Evolutionary conservation across 2,329 filamentous ascomycete genomes (phyloP).

Genomic region (Botrytis deweyae): DNA sequence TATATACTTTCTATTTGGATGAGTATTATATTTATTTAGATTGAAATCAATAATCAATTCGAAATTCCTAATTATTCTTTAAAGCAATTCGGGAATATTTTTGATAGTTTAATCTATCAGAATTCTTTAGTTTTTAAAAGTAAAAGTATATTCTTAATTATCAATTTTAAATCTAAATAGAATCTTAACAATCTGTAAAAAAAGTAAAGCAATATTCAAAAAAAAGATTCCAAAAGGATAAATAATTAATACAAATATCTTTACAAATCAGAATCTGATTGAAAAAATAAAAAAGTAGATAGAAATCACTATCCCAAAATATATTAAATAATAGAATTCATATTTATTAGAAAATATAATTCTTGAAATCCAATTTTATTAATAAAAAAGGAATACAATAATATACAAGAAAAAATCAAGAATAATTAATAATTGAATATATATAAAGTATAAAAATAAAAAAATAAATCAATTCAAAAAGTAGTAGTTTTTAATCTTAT

Average conservation of each 20-base stretch:
- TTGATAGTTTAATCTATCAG: too few relatives aligned
- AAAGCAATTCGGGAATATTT: too few relatives aligned
- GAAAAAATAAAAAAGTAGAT: accelerated
- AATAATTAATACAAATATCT: accelerated
- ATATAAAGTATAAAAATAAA: too few relatives aligned
- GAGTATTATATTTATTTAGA: accelerated
- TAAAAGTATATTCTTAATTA: accelerated
- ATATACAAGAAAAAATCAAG: too few relatives aligned
- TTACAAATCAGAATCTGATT: too few relatives aligned
- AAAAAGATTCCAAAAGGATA: accelerated
- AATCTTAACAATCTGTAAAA: accelerated
- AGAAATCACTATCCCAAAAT: accelerated
- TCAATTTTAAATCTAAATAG: accelerated
- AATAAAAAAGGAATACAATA: too few relatives aligned
- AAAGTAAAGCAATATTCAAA: accelerated
- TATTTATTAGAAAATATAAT: accelerated
- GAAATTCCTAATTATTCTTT: too few relatives aligned
- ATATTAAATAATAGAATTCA: accelerated
- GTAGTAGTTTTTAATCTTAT: too few relatives aligned
- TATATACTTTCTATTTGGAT: accelerated
- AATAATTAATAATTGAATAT: too few relatives aligned
- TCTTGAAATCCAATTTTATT: accelerated
- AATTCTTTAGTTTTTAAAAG: accelerated
- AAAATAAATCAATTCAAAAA: too few relatives aligned
- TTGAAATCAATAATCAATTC: too few relatives aligned